Percentiles rank a stretch among this genome's conserved stretches.
phyloP scores from a whole-genome alignment of 2,329 filamentous ascomycete genomes.

The Balansia obtecta region DNA sequence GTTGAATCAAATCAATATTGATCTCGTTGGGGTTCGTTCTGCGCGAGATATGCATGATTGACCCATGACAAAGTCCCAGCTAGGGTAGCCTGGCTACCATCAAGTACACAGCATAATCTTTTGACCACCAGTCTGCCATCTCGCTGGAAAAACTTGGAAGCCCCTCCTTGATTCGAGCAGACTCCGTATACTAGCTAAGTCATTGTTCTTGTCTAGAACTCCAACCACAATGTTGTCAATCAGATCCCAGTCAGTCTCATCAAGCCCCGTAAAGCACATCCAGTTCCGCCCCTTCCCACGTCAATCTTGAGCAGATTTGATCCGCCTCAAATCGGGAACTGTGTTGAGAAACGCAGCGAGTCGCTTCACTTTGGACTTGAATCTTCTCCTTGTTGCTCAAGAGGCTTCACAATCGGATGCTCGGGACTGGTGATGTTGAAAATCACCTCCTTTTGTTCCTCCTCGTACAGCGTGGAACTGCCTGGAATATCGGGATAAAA shows the following conservation, averaged over 20 bases:
- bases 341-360: slow-evolving; percentile 11
- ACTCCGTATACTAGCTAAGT: slow-evolving; percentile 6
- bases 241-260: slow-evolving; percentile 12
- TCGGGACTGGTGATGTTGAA: slow-evolving; percentile 1
- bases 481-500: slow-evolving; percentile 12
- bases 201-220: slow-evolving; percentile 9
- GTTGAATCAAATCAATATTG: no score
- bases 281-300: slow-evolving; percentile 15
- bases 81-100: background rate
- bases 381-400: slow-evolving; percentile 6
- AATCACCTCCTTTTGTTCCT: slow-evolving; percentile 8
- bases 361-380: slow-evolving; percentile 7
- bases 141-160: slow-evolving; percentile 9
- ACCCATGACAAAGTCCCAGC: background rate
- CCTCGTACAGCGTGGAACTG: slow-evolving; percentile 12
- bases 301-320: slow-evolving; percentile 18
- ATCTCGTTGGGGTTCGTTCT: no score
- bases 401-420: slow-evolving; percentile 2
- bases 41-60: no score
- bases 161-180: slow-evolving; percentile 13
- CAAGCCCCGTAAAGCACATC: slow-evolving; percentile 12
- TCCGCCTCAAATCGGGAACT: slow-evolving; percentile 5
- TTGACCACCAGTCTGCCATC: slow-evolving; percentile 4
- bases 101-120: background rate
- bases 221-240: slow-evolving; percentile 13